Conservation (phyloP, 805 yeast species). For the Maudiozyma saulgeensis region DNA sequence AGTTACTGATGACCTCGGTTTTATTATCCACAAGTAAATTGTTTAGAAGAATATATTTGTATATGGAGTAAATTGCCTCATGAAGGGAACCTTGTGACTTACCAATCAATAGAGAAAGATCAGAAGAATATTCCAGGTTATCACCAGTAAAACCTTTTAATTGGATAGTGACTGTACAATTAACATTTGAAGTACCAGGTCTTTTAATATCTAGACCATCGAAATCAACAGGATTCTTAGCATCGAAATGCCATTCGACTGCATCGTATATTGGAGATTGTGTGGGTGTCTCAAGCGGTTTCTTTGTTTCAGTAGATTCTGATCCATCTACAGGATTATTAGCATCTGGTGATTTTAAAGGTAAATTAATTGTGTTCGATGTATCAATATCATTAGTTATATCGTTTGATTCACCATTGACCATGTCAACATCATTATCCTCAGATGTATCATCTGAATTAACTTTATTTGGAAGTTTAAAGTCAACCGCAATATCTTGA, state of each 20-base stretch:
- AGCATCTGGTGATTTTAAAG: not conserved
- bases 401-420: not conserved
- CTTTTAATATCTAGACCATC: slow-evolving; percentile 88
- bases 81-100: slow-evolving; percentile 74
- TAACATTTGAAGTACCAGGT: slow-evolving; percentile 55
- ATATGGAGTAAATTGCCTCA: slow-evolving; percentile 66
- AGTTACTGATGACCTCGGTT: slow-evolving; percentile 5
- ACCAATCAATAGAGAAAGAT: slow-evolving; percentile 64
- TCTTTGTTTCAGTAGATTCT: not conserved
- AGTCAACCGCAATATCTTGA: slow-evolving; percentile 76
- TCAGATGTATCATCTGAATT: not conserved
- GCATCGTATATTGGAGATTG: slow-evolving; percentile 14
- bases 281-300: not conserved
- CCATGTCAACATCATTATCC: not conserved
- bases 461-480: slow-evolving; percentile 24
- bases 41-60: slow-evolving; percentile 71
- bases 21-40: slow-evolving; percentile 34
- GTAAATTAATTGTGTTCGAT: slow-evolving; percentile 2
- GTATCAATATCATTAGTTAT: not conserved
- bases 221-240: slow-evolving; percentile 44
- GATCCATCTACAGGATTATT: not conserved
- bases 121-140: slow-evolving; percentile 50
- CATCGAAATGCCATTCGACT: slow-evolving; percentile 86
- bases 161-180: slow-evolving; percentile 67
- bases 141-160: slow-evolving; percentile 66